Evolutionary conservation across 108 stramenopile genomes (phyloP).

Genomic region (Cylindrotheca closterium): DNA sequence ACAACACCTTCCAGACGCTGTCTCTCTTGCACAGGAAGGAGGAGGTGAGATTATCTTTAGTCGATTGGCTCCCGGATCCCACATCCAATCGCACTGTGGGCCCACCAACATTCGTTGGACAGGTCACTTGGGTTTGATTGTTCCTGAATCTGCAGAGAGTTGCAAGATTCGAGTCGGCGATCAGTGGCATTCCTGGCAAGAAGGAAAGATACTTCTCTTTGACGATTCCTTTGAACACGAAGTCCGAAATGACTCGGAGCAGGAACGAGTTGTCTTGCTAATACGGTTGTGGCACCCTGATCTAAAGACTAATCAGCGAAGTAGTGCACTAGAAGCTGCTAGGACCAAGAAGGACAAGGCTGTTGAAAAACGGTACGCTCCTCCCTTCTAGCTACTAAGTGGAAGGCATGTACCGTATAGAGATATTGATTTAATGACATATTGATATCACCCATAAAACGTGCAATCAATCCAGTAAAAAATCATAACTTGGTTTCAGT

Average conservation of each 20-base stretch:
- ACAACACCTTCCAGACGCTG: slow-evolving; percentile 55
- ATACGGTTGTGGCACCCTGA: slow-evolving; percentile 79
- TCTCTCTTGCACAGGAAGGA: slow-evolving; percentile 56
- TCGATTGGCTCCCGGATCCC: slow-evolving; percentile 54
- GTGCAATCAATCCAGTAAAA: no score
- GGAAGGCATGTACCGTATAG: no score
- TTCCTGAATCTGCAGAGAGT: slow-evolving; percentile 32
- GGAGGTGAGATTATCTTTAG: slow-evolving; percentile 86
- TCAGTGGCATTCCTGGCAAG: slow-evolving; percentile 62
- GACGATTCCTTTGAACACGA: slow-evolving; percentile 89
- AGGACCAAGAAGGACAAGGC: slow-evolving; percentile 23
- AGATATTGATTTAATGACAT: no score
- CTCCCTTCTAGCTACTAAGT: slow-evolving; percentile 5
- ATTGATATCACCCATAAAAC: no score
- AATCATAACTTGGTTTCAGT: no score
- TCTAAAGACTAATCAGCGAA: slow-evolving; percentile 20
- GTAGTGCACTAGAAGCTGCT: slow-evolving; percentile 16
- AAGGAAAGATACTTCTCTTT: slow-evolving; percentile 73
- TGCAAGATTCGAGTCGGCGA: slow-evolving; percentile 67
- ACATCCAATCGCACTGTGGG: slow-evolving; percentile 68
- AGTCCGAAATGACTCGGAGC: slow-evolving; percentile 59
- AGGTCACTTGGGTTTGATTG: slow-evolving; percentile 70
- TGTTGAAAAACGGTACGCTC: slow-evolving; percentile 35
- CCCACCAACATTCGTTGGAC: slow-evolving; percentile 77
- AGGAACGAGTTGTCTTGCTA: slow-evolving; percentile 63